These are phyloP conservation scores for Fonsecaea nubica DNA, from an alignment of 2,329 filamentous ascomycete species.

Conservation along the genomic window DNA sequence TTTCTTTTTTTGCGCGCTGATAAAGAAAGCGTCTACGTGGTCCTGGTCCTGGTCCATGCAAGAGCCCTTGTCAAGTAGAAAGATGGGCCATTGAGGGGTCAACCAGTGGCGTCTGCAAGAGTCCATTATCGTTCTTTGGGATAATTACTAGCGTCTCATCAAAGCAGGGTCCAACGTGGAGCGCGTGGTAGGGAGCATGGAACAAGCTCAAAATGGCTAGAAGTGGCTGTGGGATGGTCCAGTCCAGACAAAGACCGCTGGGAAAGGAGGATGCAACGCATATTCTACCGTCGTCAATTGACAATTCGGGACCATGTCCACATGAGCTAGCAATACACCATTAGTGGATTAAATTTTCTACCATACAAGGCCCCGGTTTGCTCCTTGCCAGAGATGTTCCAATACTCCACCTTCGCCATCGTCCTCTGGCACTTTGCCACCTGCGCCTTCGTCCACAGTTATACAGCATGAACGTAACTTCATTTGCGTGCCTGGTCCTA, in stretches of 20 bases:
- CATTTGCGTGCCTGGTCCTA: background rate
- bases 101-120: background rate
- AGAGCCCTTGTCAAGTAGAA: background rate
- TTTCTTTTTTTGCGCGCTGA: background rate
- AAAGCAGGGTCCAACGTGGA: background rate
- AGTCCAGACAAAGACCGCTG: background rate
- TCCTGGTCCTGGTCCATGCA: background rate
- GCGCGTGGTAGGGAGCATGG: background rate
- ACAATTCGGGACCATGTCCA: background rate
- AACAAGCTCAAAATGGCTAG: background rate
- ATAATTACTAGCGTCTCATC: background rate
- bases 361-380: background rate
- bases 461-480: background rate
- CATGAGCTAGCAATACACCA: background rate
- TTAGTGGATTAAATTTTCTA: background rate
- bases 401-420: background rate
- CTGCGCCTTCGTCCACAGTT: background rate
- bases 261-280: background rate
- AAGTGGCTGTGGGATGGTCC: background rate
- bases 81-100: background rate
- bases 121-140: background rate
- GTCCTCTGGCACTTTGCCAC: background rate
- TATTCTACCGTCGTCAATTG: background rate
- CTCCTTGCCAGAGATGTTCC: background rate
- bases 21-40: background rate